Evolutionary conservation across 306 rosid genomes (phyloP).

Genomic region (Trifolium pratense): DNA sequence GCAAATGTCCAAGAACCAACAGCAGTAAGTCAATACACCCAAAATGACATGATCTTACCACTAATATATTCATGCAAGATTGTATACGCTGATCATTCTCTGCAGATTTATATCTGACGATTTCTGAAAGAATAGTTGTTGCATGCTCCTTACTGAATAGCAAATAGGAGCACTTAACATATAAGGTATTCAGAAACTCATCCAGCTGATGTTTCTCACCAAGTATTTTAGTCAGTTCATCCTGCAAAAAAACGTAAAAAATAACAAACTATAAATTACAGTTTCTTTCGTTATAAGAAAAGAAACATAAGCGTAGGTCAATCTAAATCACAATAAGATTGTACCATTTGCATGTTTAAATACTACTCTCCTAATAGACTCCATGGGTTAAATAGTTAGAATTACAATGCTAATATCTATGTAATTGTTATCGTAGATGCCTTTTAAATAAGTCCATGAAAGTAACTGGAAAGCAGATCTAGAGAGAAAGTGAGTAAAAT

Average conservation of each 20-base stretch:
- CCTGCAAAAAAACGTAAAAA: constrained; percentile 57
- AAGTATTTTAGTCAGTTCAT: constrained; percentile 79
- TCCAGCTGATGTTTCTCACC: constrained; percentile 87
- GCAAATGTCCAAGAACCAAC: constrained; percentile 13
- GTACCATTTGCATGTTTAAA: constrained; percentile 25
- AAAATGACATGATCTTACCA: constrained; percentile 61
- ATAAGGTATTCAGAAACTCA: constrained; percentile 75
- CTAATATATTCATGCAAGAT: constrained; percentile 79
- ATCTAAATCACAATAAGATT: constrained; percentile 21
- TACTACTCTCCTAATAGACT: constrained; percentile 27
- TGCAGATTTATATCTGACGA: constrained; percentile 55
- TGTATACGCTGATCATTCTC: constrained; percentile 55
- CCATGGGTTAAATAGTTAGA: constrained; percentile 1
- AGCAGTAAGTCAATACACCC: constrained; percentile 37
- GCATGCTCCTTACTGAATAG: constrained; percentile 97
- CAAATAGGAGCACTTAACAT: constrained; percentile 79
- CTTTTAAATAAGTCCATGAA: neutral
- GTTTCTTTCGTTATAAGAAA: constrained; percentile 35
- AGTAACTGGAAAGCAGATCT: constrained; percentile 7
- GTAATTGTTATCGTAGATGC: constrained; percentile 2
- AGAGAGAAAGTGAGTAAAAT: neutral
- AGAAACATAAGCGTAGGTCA: constrained; percentile 3
- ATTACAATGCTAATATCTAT: constrained; percentile 22
- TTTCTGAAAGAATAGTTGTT: constrained; percentile 74
- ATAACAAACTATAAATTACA: constrained; percentile 29